Evolutionary conservation across 768 basidiomycete species (phyloP).

Genomic region (Dioszegia hungarica): DNA sequence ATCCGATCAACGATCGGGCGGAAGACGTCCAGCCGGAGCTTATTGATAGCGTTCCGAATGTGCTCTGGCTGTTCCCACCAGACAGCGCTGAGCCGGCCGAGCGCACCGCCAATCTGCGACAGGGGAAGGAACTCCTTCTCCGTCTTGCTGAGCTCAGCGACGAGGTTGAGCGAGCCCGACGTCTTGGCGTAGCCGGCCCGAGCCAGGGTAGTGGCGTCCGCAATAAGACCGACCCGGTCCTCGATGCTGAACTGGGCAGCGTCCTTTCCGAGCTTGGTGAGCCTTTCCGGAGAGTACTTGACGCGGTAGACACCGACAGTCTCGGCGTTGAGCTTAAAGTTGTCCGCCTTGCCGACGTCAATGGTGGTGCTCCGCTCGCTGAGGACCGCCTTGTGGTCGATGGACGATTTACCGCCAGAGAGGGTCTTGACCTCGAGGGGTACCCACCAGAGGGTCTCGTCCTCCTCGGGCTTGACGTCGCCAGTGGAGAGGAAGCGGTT

Average conservation of each 20-base stretch:
- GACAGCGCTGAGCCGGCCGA: constrained; percentile 57
- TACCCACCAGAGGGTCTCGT: constrained; percentile 78
- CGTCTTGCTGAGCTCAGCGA: constrained; percentile 59
- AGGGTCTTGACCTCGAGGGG: constrained; percentile 69
- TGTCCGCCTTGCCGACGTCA: constrained; percentile 61
- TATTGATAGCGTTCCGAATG: constrained; percentile 54
- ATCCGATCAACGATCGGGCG: constrained; percentile 70
- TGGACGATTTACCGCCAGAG: constrained; percentile 56
- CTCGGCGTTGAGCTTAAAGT: constrained; percentile 84
- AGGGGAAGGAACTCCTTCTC: constrained; percentile 85
- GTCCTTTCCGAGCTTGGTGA: constrained; percentile 71
- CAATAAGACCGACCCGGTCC: constrained; percentile 83
- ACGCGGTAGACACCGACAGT: constrained; percentile 85
- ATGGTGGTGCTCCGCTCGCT: constrained; percentile 64
- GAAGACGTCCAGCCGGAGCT: constrained; percentile 51
- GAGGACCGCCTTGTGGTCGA: constrained; percentile 65
- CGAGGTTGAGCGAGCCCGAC: constrained; percentile 69
- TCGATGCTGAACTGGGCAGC: constrained; percentile 77
- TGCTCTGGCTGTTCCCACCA: constrained; percentile 76
- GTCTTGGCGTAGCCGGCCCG: constrained; percentile 73
- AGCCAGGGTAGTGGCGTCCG: constrained; percentile 74
- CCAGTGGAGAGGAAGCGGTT: constrained; percentile 89
- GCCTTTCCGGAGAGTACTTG: constrained; percentile 72
- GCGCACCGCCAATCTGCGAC: constrained; percentile 61
- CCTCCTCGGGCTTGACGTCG: constrained; percentile 69